phyloP scores from a whole-genome alignment of 2,329 filamentous ascomycete genomes.

The Phyllosticta citrichinensis region DNA sequence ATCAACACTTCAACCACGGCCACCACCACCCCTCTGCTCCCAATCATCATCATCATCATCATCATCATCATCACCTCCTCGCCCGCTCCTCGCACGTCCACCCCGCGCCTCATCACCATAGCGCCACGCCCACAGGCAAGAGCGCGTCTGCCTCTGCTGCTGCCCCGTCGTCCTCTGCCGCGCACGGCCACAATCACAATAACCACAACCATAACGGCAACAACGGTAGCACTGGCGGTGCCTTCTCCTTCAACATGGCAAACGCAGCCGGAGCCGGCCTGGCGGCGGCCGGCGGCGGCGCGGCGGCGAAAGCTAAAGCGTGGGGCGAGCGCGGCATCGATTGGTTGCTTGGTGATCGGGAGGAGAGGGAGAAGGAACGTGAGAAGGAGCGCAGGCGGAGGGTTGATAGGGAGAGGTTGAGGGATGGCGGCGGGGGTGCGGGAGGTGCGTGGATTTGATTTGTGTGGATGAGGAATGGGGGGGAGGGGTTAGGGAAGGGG shows the following conservation, averaged over 20 bases:
- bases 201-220: not conserved
- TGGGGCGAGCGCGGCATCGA: conserved; percentile 22
- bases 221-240: not conserved
- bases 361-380: conserved; percentile 13
- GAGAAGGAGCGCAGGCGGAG: conserved; percentile 14
- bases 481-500: no score
- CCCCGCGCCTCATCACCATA: not conserved
- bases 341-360: conserved; percentile 24
- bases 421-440: not conserved
- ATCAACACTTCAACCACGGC: not conserved
- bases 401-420: conserved; percentile 7
- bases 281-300: not conserved
- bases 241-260: no score
- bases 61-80: conserved; percentile 15
- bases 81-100: not conserved
- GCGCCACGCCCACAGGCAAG: not conserved
- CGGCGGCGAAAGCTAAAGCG: not conserved
- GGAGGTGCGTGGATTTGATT: no score
- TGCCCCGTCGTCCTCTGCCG: not conserved
- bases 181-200: not conserved
- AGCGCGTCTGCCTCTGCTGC: no score
- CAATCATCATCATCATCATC: not conserved
- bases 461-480: no score
- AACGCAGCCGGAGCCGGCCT: not conserved
- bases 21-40: not conserved